These are phyloP conservation scores for Tulasnella sp. DNA, from an alignment of 768 basidiomycete species.

Conservation along the genomic window DNA sequence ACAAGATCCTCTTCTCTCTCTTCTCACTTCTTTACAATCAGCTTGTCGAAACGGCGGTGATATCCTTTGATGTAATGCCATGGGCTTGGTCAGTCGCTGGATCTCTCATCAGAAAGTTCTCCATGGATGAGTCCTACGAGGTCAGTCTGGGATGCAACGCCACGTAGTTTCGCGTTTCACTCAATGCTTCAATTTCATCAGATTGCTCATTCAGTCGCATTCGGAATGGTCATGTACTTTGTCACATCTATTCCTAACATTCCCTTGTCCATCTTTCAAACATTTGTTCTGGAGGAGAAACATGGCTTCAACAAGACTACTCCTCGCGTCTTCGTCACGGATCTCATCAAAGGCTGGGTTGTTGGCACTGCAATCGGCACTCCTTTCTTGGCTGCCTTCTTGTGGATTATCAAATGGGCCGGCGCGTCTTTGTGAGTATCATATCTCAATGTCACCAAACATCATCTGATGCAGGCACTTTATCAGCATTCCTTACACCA, in stretches of 20 bases:
- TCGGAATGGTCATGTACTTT: constrained; percentile 53
- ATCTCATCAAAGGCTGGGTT: constrained; percentile 68
- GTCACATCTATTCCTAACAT: constrained; percentile 54
- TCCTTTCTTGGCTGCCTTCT: constrained; percentile 77
- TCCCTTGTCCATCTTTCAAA: constrained; percentile 70
- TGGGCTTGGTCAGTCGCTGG: constrained; percentile 70
- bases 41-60: constrained; percentile 48
- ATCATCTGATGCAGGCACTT: constrained; percentile 14
- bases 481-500: constrained; percentile 62
- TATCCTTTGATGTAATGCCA: constrained; percentile 68
- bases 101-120: constrained; percentile 33
- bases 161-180: background rate
- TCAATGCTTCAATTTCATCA: constrained; percentile 23
- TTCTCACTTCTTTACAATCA: constrained; percentile 65
- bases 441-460: background rate
- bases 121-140: constrained; percentile 61
- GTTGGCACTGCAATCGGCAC: constrained; percentile 59
- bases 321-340: constrained; percentile 54
- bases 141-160: constrained; percentile 31
- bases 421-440: constrained; percentile 54
- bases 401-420: constrained; percentile 85
- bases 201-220: constrained; percentile 77
- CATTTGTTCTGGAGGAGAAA: constrained; percentile 87
- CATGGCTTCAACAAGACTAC: constrained; percentile 98
- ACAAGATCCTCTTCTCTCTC: constrained; percentile 77